Evolutionary conservation across 2,329 filamentous ascomycete genomes (phyloP), one percentile per base, ranked within the genome.

Genomic region (Arthrobotrys musiformis): DNA sequence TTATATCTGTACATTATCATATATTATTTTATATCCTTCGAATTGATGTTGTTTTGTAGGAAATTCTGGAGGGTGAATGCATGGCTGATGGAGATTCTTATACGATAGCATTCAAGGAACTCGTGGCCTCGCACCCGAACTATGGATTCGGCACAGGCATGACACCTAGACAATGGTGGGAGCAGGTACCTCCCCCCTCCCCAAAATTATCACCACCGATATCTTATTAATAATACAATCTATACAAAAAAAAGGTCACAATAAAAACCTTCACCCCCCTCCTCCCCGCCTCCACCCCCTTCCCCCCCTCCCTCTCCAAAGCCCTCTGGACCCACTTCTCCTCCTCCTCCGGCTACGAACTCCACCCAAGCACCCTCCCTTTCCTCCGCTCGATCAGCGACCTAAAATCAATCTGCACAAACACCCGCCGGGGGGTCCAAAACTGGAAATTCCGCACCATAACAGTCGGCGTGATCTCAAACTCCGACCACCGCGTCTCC

Each of bases 401-500:
- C 7, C 70, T 80, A 4, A 68, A 64, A 42, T 79, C 64, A 9
- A 4, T 7, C 17, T 74, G 1, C 30, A 75, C 50, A 37, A 33
- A 22, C 22, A 46, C 28, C 26, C 30, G 30, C 19, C 24, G 11
- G 13, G 50, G 50, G 11, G 4, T 19, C 17, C 15, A 42, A 19
- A 17, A 48, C 13, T 76, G 52, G 52, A 19, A 62, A n/a, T 62
- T 61, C 35, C 61, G 70, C 13, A 82, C 81, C 11, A 84, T 86
- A 3, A 82, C 88, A 1, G 83, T 89, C 4, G 89, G 89, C 26
- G 84, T 90, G 4, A 85, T 91, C 61, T 89, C 88, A 9, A 91
- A 91, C 81, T 90, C 89, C 0, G 89, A 91, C 79, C 85, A 88
- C 80, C 84, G 89, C n/a, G 87, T 90, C 0, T 85, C 86, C 0